phyloP scores from a whole-genome alignment of 805 yeast species.

The Maudiozyma turicensis region DNA sequence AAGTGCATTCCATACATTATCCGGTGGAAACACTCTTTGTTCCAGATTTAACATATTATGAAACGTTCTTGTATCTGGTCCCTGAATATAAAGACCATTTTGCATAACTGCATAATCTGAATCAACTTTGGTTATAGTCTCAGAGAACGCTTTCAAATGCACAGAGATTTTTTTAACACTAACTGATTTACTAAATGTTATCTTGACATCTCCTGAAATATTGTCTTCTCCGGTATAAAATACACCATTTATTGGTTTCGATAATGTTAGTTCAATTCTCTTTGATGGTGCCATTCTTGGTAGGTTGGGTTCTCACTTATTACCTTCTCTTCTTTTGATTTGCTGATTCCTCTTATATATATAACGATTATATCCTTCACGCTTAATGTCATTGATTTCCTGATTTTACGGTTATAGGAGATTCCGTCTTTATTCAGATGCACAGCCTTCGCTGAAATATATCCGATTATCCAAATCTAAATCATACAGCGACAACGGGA shows the following conservation, averaged over 20 bases:
- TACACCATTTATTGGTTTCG: constrained; percentile 24
- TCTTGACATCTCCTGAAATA: constrained; percentile 21
- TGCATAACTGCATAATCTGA: constrained; percentile 14
- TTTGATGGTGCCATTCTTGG: constrained; percentile 15
- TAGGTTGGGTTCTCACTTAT: background rate
- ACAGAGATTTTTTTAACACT: constrained; percentile 33
- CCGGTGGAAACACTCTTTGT: constrained; percentile 25
- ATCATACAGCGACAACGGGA: no score
- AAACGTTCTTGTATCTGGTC: constrained; percentile 20
- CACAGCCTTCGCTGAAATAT: background rate
- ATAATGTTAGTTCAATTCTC: constrained; percentile 11
- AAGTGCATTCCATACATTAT: constrained; percentile 25
- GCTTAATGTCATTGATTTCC: background rate
- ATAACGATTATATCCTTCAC: background rate
- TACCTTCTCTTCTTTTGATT: background rate
- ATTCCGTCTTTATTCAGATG: background rate
- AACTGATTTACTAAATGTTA: constrained; percentile 18
- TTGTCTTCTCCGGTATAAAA: constrained; percentile 22
- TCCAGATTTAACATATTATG: constrained; percentile 17
- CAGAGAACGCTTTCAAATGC: constrained; percentile 38
- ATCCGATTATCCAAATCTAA: background rate
- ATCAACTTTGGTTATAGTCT: constrained; percentile 21
- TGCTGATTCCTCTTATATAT: background rate
- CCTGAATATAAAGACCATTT: constrained; percentile 20
- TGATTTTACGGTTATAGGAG: background rate